phyloP scores from a whole-genome alignment of 345 rosid species.

The Rhizophora mangle region DNA sequence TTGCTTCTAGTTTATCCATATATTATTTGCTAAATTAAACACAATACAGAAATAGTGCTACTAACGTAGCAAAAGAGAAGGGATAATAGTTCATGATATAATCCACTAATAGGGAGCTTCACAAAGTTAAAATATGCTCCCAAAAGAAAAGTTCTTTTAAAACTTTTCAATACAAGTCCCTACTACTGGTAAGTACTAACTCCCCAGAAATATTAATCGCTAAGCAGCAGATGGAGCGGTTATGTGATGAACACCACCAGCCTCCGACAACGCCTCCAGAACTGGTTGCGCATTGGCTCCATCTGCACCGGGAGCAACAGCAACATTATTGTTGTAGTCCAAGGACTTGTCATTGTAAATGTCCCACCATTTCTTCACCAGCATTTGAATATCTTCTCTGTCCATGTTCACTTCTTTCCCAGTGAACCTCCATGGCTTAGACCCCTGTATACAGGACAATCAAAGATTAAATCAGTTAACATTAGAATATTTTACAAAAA shows the following conservation, averaged over 20 bases:
- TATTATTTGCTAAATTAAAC: too few relatives aligned
- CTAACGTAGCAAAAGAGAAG: too few relatives aligned
- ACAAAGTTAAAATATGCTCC: too few relatives aligned
- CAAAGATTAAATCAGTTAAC: neutral
- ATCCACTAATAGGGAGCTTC: too few relatives aligned
- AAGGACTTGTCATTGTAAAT: constrained; percentile 63
- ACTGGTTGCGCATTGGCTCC: constrained; percentile 22
- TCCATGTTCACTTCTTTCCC: constrained; percentile 81
- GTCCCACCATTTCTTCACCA: constrained; percentile 81
- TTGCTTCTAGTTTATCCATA: too few relatives aligned
- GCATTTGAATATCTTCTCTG: constrained; percentile 77
- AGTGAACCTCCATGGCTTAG: constrained; percentile 93
- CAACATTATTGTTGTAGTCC: constrained; percentile 31
- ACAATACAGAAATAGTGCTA: too few relatives aligned
- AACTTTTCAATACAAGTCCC: too few relatives aligned
- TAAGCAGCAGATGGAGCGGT: constrained; percentile 84
- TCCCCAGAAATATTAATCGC: neutral
- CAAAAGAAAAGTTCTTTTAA: too few relatives aligned
- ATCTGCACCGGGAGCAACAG: neutral
- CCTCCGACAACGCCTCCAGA: constrained; percentile 55
- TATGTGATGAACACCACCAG: constrained; percentile 43
- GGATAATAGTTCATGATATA: too few relatives aligned
- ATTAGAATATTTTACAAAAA: neutral
- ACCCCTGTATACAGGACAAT: constrained; percentile 35
- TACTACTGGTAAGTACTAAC: too few relatives aligned